Evolutionary conservation across 2,329 filamentous ascomycete genomes (phyloP).

Genomic region (Plenodomus tracheiphilus): DNA sequence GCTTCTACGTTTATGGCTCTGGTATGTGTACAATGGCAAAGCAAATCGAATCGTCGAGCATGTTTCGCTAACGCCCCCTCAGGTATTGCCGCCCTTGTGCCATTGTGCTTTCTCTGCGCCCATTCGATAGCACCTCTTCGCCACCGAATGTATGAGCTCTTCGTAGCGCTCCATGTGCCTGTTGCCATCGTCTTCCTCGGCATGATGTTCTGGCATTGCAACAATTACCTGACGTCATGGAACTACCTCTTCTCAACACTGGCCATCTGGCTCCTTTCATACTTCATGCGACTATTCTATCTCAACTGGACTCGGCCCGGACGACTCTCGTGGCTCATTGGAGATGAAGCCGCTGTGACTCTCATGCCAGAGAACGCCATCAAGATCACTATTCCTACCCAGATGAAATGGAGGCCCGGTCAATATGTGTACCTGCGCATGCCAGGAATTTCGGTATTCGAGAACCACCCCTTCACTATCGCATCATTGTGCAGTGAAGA

Average conservation of each 20-base stretch:
- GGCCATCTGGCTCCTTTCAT: conserved; percentile 76
- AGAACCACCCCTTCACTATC: conserved; percentile 96
- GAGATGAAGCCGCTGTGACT: conserved; percentile 87
- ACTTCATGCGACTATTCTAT: conserved; percentile 75
- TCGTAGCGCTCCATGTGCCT: conserved; percentile 80
- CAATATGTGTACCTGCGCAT: conserved; percentile 95
- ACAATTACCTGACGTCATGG: conserved; percentile 91
- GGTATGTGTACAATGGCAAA: conserved; percentile 51
- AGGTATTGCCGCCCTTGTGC: conserved; percentile 71
- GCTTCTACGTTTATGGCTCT: conserved; percentile 79
- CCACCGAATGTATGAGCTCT: conserved; percentile 79
- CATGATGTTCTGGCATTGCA: conserved; percentile 93
- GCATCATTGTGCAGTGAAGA: conserved; percentile 90
- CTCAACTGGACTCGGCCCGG: conserved; percentile 88
- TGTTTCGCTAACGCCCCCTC: conserved; percentile 12
- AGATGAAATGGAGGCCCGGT: conserved; percentile 88
- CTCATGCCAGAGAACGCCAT: conserved; percentile 92
- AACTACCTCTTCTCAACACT: conserved; percentile 81
- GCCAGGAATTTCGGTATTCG: conserved; percentile 85
- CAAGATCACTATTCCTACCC: conserved; percentile 91
- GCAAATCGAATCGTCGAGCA: not conserved
- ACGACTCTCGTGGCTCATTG: conserved; percentile 78
- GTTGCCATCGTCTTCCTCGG: conserved; percentile 79
- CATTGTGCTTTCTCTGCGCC: conserved; percentile 79
- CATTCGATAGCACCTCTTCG: conserved; percentile 81